Evolutionary conservation across 768 basidiomycete species (phyloP).

Genomic region (Gymnopilus junonius): DNA sequence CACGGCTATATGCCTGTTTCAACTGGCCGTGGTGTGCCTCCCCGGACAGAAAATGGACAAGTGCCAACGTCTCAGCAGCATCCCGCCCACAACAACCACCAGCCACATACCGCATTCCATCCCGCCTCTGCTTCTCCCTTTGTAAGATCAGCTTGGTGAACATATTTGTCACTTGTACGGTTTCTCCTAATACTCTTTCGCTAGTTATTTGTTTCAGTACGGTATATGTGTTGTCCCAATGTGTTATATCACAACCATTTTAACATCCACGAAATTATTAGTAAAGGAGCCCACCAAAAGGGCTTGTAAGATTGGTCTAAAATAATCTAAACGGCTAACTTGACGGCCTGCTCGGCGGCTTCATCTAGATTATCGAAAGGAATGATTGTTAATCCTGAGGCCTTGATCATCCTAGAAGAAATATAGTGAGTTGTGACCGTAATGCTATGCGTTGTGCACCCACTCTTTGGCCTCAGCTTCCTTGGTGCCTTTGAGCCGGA

Average conservation of each 20-base stretch:
- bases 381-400: slow-evolving; percentile 91
- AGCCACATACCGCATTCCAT: slow-evolving; percentile 44
- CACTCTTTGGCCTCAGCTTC: slow-evolving; percentile 95
- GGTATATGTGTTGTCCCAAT: slow-evolving; percentile 43
- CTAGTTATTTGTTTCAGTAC: slow-evolving; percentile 37
- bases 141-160: slow-evolving; percentile 56
- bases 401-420: slow-evolving; percentile 82
- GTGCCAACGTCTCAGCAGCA: slow-evolving; percentile 36
- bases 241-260: slow-evolving; percentile 34
- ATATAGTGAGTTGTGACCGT: slow-evolving; percentile 13
- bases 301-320: slow-evolving; percentile 9
- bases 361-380: slow-evolving; percentile 94
- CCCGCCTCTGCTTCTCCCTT: slow-evolving; percentile 45
- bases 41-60: slow-evolving; percentile 51
- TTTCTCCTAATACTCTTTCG: slow-evolving; percentile 29
- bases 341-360: slow-evolving; percentile 81
- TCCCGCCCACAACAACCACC: slow-evolving; percentile 32
- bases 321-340: slow-evolving; percentile 59
- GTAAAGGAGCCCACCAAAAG: slow-evolving; percentile 21
- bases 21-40: slow-evolving; percentile 50
- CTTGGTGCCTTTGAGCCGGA: slow-evolving; percentile 96
- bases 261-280: slow-evolving; percentile 12
- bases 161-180: slow-evolving; percentile 22
- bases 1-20: slow-evolving; percentile 52
- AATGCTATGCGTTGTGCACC: slow-evolving; percentile 31